phyloP scores from a whole-genome alignment of 2,329 filamentous ascomycete genomes.

The Ambrosiella xylebori region DNA sequence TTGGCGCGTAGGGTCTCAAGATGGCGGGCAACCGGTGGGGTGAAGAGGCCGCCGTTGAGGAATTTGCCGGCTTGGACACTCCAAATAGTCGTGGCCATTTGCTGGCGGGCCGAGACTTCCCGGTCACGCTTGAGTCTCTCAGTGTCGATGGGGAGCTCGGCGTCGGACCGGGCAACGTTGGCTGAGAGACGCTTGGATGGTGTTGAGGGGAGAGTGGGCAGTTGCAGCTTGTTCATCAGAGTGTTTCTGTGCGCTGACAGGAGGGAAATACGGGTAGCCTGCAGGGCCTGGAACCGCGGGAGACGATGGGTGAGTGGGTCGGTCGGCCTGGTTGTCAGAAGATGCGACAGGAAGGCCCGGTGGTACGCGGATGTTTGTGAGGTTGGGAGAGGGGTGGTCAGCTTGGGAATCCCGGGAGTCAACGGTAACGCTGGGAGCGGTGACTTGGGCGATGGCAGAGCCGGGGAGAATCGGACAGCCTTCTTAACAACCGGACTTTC shows the following conservation, averaged over 20 bases:
- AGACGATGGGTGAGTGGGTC: constrained; percentile 78
- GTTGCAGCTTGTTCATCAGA: constrained; percentile 69
- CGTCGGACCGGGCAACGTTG: constrained; percentile 59
- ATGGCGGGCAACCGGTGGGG: constrained; percentile 45
- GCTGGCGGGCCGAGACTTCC: constrained; percentile 62
- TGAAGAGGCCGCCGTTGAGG: constrained; percentile 49
- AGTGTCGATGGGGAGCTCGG: constrained; percentile 46
- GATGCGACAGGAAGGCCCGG: constrained; percentile 64
- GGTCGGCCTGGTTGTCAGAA: constrained; percentile 43
- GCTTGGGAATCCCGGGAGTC: constrained; percentile 18
- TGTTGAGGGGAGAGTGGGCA: constrained; percentile 50
- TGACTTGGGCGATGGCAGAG: background rate
- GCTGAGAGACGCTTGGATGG: constrained; percentile 54
- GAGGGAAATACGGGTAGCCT: constrained; percentile 63
- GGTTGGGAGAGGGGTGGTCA: constrained; percentile 36
- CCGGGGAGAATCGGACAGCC: background rate
- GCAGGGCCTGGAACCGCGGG: constrained; percentile 73
- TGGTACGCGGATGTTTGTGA: constrained; percentile 55
- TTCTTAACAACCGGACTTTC: constrained; percentile 15
- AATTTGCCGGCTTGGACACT: constrained; percentile 43
- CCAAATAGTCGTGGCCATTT: constrained; percentile 46
- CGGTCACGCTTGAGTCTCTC: constrained; percentile 50
- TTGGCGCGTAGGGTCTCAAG: constrained; percentile 21
- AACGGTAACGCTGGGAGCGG: background rate
- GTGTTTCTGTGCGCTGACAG: constrained; percentile 59